Evolutionary conservation across 1,284 basidiomycete species (phyloP), one percentile per base, ranked within the genome.

Genomic region (Cutaneotrichosporon mucoides): DNA sequence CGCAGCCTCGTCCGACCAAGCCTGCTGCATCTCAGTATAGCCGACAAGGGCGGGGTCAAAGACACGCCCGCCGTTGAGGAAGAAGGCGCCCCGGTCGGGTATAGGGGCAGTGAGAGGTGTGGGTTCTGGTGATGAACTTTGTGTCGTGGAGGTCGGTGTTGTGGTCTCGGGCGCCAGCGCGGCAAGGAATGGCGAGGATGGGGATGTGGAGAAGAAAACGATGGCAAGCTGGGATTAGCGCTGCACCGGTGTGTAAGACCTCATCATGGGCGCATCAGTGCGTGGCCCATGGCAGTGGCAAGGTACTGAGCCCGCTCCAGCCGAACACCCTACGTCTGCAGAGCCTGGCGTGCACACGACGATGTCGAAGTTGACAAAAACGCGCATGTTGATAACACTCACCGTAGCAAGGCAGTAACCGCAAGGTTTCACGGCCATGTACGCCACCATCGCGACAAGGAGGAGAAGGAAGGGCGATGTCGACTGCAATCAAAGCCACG

Each of bases 151-250:
- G 5, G 46, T 38, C 7, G 46, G 41, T 42, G 45, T 42, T 9
- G 58, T 13, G 2, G 10, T 41, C 11, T 57, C 53, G 24, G 57
- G 57, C 34, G 56, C 49, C 2, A 61, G 56, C 5, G 60, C 56
- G n/a, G 61, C 40, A 42, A 70, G 55, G 66, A 75, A 73, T 5
- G 73, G 73, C 1, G 73, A 76, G 3, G 71, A 68, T 4, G 71
- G 69, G 12, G 72, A 73, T 0, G 67, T 69, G 11, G 72, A 68
- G 42, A 73, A 64, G 64, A 70, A 73, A 36, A 73, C 64, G 38
- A 73, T 67, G 1, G 65, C 56, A 13, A 69, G 64, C 73, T 75
- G 58, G 11, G 33, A 53, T 54, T 34, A 58, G 55, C 36, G 9
- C 11, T 15, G 24, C 13, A 6, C 24, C 24, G 24, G 24, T 3